Percentiles rank a stretch among this genome's conserved stretches.
phyloP scores from a whole-genome alignment of 2,329 filamentous ascomycete genomes.

The Neofusicoccum sp. region DNA sequence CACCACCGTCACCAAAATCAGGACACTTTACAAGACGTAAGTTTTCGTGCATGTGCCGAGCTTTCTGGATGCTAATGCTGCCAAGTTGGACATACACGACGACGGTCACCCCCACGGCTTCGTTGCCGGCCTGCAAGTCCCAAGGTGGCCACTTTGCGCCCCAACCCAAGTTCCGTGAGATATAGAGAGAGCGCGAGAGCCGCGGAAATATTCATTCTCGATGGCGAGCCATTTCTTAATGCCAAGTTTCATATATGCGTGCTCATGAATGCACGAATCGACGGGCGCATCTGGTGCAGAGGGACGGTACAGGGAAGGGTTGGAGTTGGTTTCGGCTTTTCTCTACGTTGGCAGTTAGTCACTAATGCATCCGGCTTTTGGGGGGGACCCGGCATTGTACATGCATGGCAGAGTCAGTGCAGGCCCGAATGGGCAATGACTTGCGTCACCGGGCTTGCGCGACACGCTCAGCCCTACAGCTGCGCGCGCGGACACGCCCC shows the following conservation, averaged over 20 bases:
- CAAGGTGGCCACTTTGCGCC: slow-evolving; percentile 31
- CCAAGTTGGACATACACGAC: slow-evolving; percentile 30
- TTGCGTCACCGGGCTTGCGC: background rate
- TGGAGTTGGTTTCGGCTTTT: background rate
- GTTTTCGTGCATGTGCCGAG: background rate
- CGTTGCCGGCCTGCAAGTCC: slow-evolving; percentile 34
- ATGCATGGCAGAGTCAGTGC: background rate
- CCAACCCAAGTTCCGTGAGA: background rate
- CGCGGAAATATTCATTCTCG: background rate
- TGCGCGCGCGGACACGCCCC: background rate
- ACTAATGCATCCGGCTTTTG: background rate
- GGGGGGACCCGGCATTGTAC: too few species aligned
- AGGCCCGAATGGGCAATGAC: background rate
- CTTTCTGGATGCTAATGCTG: background rate
- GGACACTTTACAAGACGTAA: slow-evolving; percentile 33
- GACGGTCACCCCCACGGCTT: slow-evolving; percentile 36
- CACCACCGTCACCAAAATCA: slow-evolving; percentile 30
- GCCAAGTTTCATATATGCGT: background rate
- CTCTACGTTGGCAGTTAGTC: background rate
- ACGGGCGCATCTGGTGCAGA: background rate
- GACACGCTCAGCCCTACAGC: slow-evolving; percentile 9
- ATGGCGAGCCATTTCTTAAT: background rate
- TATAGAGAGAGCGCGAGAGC: background rate
- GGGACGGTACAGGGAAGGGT: background rate
- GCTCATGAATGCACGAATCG: slow-evolving; percentile 4